These are phyloP conservation scores for Tilletia caries DNA, from an alignment of 1,284 basidiomycete species.

Conservation along the genomic window DNA sequence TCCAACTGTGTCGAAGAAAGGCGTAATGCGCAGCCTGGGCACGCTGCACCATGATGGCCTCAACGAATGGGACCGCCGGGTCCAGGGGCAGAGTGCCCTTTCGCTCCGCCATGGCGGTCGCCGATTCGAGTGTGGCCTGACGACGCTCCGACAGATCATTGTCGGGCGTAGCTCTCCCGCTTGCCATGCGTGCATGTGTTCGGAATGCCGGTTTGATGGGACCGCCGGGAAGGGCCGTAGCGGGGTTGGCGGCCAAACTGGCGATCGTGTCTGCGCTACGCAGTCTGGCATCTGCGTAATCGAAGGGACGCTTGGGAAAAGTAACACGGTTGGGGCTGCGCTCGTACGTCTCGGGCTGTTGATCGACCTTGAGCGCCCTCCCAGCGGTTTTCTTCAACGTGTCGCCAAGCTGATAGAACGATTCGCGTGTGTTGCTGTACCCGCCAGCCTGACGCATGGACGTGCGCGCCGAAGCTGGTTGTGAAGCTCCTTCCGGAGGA, in stretches of 20 bases:
- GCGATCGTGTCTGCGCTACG: not conserved
- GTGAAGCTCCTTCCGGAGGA: not conserved
- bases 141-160: not conserved
- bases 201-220: not conserved
- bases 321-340: slow-evolving; percentile 10
- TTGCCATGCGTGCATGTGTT: not conserved
- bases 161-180: too few species aligned
- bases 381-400: slow-evolving; percentile 5
- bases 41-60: slow-evolving; percentile 56
- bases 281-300: not conserved
- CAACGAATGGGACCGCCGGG: slow-evolving; percentile 57
- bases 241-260: not conserved
- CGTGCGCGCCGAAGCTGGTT: not conserved
- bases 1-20: slow-evolving; percentile 90
- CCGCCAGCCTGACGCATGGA: too few species aligned
- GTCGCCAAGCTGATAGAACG: not conserved
- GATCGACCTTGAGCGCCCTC: slow-evolving; percentile 4
- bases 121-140: not conserved
- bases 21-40: slow-evolving; percentile 55
- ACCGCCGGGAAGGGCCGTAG: not conserved
- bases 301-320: slow-evolving; percentile 6
- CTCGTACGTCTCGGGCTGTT: not conserved
- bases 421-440: not conserved
- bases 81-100: slow-evolving; percentile 27
- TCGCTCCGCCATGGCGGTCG: slow-evolving; percentile 10